Evolutionary conservation across 1,139 yeast genomes (phyloP), one percentile per base, ranked within the genome.

Genomic region (Starmera stellimalicola): DNA sequence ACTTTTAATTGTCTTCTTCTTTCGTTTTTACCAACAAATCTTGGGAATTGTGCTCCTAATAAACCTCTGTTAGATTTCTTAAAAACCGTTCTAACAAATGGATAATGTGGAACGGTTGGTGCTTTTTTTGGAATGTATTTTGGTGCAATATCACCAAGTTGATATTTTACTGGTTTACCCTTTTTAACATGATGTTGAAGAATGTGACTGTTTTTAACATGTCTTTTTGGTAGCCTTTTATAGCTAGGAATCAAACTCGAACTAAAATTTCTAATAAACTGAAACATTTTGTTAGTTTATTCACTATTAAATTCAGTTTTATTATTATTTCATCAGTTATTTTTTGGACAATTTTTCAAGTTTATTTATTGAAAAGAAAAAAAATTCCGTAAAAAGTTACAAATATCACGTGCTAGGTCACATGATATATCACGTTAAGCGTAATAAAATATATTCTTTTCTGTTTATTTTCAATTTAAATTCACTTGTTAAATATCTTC

Each of bases 41-140:
- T 77, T 39, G 85, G 73, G 53, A 80, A 83, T 38, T 81, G 73
- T 14, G 96, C 97, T 17, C 97, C 98, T 55, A 73, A 88, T 32
- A 91, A 68, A 7, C 97, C 97, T 37, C 80, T 64, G 56, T 88
- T 84, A 47, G 88, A 78, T 58, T 88, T 80, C 55, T 87, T 87
- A 63, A 77, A 88, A 44, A 76, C 67, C 37, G 67, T 62, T 4
- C 95, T 68, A 24, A 85, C 87, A 55, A 79, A 88, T 34, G 85
- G 81, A 57, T 91, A 91, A 14, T 70, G 78, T 11, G 98, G 97
- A 50, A 70, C 70, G 37, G 63, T 51, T 25, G 66, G 61, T 34
- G 60, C 60, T 38, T 62, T 53, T 33, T 57, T 52, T 29, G 87
- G 84, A 36, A 79, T 60, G 38, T 57, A 50, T 12, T 57, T 41